Evolutionary conservation across 495 filamentous ascomycete species (phyloP), one percentile per base, ranked within the genome.

Genomic region (Penicillium alfredii): DNA sequence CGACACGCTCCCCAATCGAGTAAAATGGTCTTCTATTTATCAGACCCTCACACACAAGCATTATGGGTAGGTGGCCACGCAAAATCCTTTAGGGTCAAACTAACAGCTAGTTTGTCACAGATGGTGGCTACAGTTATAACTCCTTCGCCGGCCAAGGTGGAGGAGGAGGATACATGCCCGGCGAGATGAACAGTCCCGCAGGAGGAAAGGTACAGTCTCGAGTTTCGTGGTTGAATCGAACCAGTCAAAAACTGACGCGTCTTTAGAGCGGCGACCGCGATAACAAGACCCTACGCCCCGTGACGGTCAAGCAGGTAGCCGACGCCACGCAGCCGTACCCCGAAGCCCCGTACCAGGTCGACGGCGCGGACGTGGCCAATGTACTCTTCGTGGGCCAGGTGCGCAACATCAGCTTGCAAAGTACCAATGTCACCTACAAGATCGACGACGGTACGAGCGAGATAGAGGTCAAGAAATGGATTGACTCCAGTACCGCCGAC

Each of bases 371-470:
- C 49, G 63, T 82, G 25, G 48, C 44, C 31, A 54, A 38, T 64
- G 68, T 96, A 38, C 87, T 82, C 16, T 78, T 96, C 51, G 76
- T 96, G 46, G 93, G 86, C 20, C 89, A 94, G 66, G 81, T 98
- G 24, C 85, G 86, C 53, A 80, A 82, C 57, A 80, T 95, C 61
- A 82, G 77, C 54, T 69, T 73, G n/a, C 87, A 94, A 66, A 72
- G 83, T 30, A 94, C 90, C 37, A 93, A 95, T 68, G 73, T 84
- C 42, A 94, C 84, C 20, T 96, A 94, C 75, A 82, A 78, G 48
- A 64, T 97, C 47, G 93, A 97, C 64, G 92, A 98, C 65, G 92
- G 93, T 60, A 97, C 92, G 1, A 92, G 86, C 40, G 71, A 77
- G 17, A 78, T 95, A 38, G 92, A 98, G 69, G 88, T 87, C 25